A percentile compares a stretch with the other conserved stretches of the same genome.
These are phyloP conservation scores for Scopulariopsis brevicaulis DNA, from an alignment of 2,329 filamentous ascomycete genomes.

Conservation along the genomic window DNA sequence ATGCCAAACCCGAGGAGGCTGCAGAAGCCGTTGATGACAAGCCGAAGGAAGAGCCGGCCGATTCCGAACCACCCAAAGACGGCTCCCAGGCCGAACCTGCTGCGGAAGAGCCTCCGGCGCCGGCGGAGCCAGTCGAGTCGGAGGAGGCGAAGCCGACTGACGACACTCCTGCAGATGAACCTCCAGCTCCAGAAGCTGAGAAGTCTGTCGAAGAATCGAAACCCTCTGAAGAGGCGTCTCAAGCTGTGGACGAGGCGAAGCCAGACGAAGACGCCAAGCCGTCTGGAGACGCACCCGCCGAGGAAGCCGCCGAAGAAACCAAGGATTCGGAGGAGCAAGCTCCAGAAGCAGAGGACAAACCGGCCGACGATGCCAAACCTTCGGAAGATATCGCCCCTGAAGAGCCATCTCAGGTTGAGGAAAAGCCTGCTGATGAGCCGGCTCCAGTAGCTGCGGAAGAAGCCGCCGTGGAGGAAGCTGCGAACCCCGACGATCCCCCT, in stretches of 20 bases:
- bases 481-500: neutral
- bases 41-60: neutral
- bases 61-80: constrained; percentile 2
- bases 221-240: neutral
- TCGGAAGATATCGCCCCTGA: neutral
- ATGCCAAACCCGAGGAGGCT: neutral
- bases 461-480: neutral
- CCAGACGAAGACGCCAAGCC: neutral
- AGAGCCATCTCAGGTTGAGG: neutral
- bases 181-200: constrained; percentile 1
- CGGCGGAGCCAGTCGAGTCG: neutral
- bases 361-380: neutral
- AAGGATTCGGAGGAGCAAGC: neutral
- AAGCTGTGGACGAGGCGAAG: neutral
- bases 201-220: neutral
- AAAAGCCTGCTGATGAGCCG: neutral
- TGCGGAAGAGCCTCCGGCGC: neutral
- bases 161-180: neutral
- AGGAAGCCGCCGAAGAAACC: neutral
- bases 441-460: neutral
- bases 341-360: neutral
- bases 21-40: neutral
- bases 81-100: neutral
- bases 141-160: neutral
- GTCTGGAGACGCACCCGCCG: neutral